A percentile compares a stretch with the other conserved stretches of the same genome.
phyloP scores from a whole-genome alignment of 495 filamentous ascomycete species.

The Hyaloscypha hepaticicola region DNA sequence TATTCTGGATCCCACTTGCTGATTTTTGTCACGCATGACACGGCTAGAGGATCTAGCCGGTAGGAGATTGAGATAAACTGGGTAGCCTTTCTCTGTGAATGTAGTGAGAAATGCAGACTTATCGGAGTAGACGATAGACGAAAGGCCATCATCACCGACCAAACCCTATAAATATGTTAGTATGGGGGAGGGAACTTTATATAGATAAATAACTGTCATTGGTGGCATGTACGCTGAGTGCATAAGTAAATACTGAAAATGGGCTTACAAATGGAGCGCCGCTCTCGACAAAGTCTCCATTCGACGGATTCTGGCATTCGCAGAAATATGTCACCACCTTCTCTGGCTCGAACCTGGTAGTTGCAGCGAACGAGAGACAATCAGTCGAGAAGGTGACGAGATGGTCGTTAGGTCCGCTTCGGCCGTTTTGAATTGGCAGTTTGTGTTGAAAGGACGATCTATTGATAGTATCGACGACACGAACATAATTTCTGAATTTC shows the following conservation, averaged over 20 bases:
- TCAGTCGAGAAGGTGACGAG: conserved; percentile 15
- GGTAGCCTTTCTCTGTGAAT: conserved; percentile 14
- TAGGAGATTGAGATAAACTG: conserved; percentile 1
- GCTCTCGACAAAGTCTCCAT: conserved; percentile 6
- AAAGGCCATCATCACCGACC: conserved; percentile 12
- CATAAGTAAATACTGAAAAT: neutral
- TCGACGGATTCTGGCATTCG: conserved; percentile 4
- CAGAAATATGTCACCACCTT: conserved; percentile 13
- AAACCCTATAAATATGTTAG: conserved; percentile 7
- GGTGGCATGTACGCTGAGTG: neutral
- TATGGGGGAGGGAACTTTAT: neutral
- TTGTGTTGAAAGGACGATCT: neutral
- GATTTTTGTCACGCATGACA: conserved; percentile 10
- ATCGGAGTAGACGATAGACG: neutral
- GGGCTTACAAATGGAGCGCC: conserved; percentile 13
- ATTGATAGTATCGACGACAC: conserved; percentile 5
- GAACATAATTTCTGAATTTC: conserved; percentile 12
- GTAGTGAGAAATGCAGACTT: conserved; percentile 12
- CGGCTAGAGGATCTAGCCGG: neutral
- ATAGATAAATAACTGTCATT: too few species aligned
- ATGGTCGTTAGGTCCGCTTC: conserved; percentile 6
- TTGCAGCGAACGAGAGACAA: conserved; percentile 1
- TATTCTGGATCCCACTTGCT: conserved; percentile 12
- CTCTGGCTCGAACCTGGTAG: conserved; percentile 12
- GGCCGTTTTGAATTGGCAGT: neutral